Percentiles rank a stretch among this genome's conserved stretches.
Evolutionary conservation across 495 filamentous ascomycete species (phyloP).

Genomic region (Pyronema omphalodes): DNA sequence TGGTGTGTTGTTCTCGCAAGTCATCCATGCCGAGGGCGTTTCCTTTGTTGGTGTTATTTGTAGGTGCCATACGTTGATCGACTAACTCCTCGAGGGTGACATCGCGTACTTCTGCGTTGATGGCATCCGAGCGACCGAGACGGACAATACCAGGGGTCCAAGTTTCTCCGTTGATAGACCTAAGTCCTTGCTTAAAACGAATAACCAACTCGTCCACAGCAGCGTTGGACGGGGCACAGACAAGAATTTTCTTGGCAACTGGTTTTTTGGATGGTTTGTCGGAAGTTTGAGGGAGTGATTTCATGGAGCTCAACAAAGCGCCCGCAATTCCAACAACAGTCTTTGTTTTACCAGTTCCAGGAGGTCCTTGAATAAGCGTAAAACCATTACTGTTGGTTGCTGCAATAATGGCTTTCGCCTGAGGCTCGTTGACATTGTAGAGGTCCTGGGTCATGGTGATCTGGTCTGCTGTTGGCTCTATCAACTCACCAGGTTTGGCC

Average conservation of each 20-base stretch:
- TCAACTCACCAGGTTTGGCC: conserved; percentile 73
- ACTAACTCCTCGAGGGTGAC: conserved; percentile 90
- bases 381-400: conserved; percentile 90
- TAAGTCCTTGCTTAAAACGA: conserved; percentile 76
- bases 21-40: conserved; percentile 47
- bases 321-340: conserved; percentile 94
- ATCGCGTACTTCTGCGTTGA: conserved; percentile 74
- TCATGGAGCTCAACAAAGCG: conserved; percentile 47
- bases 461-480: conserved; percentile 54
- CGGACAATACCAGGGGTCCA: conserved; percentile 70
- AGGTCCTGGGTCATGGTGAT: conserved; percentile 47
- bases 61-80: conserved; percentile 43
- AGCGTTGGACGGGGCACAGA: conserved; percentile 93
- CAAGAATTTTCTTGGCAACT: conserved; percentile 65
- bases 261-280: conserved; percentile 24
- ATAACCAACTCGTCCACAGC: conserved; percentile 93
- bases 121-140: conserved; percentile 81
- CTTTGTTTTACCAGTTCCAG: conserved; percentile 94
- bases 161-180: conserved; percentile 47
- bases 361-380: conserved; percentile 87
- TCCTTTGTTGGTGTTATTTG: conserved; percentile 26
- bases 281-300: conserved; percentile 34
- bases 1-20: conserved; percentile 64
- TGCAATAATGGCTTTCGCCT: conserved; percentile 81
- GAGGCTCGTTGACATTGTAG: conserved; percentile 71